Base-by-base conservation (phyloP, 345 rosid genomes). In the Arabidopsis arenosa region DNA sequence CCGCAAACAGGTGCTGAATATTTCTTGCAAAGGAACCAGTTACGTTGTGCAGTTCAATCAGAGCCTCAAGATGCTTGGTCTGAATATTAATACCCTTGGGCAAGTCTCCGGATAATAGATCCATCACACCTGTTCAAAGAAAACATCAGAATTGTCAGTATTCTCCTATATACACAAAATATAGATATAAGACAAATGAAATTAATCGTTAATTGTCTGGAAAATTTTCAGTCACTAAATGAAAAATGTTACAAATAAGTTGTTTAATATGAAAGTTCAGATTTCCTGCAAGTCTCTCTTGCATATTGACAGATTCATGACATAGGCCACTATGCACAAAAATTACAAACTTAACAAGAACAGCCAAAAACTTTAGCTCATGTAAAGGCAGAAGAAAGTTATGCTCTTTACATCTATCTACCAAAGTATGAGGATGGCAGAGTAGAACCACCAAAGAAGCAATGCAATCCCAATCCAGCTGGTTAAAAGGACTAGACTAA, bases 71-170 rank as follows among this genome's bases (percentile, higher is more conserved):
- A 80, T 95, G 99, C 85, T 89, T 92, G 40, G 93, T 83, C 81
- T 95, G 99, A 80, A 92, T 83, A 80, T 87, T 85, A 79, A 85
- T 86, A 67, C 93, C 96, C 85, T 90, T 95, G n/a, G 92, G 91
- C 88, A 92, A 82, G 82, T 95, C 98, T 79, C 93, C 98, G 52
- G 94, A 89, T 76, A 92, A 75, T 68, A 90, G 81, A 80, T 95
- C 99, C 75, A 95, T 74, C 82, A 95, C 81, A 44, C 99, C 98
- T 95, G 80, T 48, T 68, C 39, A 59, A 65, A 23, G 66, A 8
- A 39, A 80, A 75, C 28, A 62, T 59, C 59, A 70, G 54, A 76
- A 55, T 40, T 64, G 35, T 78, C 72, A 58, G 67, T 68, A 33
- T 54, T 63, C 65, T 56, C 68, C 58, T 62, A 41, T 11, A 23